Conservation (phyloP, 306 rosid species). For the Citrullus mucosospermus region DNA sequence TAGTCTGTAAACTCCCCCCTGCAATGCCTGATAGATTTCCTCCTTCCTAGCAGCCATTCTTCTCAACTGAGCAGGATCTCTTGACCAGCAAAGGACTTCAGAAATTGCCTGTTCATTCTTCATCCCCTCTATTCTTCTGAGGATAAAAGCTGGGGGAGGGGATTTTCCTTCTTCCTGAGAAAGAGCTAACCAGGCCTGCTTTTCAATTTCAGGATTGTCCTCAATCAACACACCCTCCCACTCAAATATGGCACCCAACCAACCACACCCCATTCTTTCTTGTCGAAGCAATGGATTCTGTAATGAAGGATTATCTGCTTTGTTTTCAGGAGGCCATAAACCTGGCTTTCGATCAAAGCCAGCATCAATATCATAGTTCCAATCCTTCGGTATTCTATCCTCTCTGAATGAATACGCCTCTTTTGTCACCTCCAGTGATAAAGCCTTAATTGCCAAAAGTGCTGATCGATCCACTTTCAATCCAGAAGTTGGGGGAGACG, state of each 20-base stretch:
- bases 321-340: slow-evolving; percentile 77
- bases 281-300: slow-evolving; percentile 84
- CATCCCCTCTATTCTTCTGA: slow-evolving; percentile 87
- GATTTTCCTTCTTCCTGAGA: slow-evolving; percentile 85
- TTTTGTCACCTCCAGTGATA: slow-evolving; percentile 64
- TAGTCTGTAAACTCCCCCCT: slow-evolving; percentile 65
- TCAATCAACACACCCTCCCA: slow-evolving; percentile 92
- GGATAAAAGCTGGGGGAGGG: slow-evolving; percentile 60
- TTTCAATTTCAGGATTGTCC: slow-evolving; percentile 68
- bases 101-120: slow-evolving; percentile 90
- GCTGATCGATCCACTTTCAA: slow-evolving; percentile 16
- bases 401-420: slow-evolving; percentile 63
- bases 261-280: slow-evolving; percentile 94
- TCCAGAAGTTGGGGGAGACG: slow-evolving; percentile 29
- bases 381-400: slow-evolving; percentile 47
- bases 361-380: slow-evolving; percentile 36
- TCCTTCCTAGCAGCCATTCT: slow-evolving; percentile 77
- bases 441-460: slow-evolving; percentile 41
- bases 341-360: slow-evolving; percentile 54
- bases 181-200: slow-evolving; percentile 74
- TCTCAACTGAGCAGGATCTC: slow-evolving; percentile 60
- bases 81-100: slow-evolving; percentile 94
- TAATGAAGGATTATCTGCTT: slow-evolving; percentile 67
- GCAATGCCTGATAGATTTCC: slow-evolving; percentile 73
- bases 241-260: slow-evolving; percentile 93